Evolutionary conservation across 2,329 filamentous ascomycete genomes (phyloP).

Genomic region (Fusarium nematophilum): DNA sequence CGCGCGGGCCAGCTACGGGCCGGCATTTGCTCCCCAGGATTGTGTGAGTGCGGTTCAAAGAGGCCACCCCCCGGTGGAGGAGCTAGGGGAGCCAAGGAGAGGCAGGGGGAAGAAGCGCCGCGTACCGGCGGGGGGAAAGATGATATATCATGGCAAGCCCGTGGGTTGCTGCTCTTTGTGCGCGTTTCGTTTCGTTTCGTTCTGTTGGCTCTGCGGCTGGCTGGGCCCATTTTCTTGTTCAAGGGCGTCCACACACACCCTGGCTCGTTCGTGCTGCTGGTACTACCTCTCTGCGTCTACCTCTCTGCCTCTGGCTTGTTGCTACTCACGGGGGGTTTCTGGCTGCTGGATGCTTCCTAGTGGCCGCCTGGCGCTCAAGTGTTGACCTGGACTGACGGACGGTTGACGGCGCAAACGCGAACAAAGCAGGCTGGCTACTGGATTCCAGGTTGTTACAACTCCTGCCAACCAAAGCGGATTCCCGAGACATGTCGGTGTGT

Average conservation of each 20-base stretch:
- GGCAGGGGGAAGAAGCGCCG: constrained; percentile 23
- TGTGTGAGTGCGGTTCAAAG: constrained; percentile 11
- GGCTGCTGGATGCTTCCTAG: constrained; percentile 18
- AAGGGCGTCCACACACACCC: constrained; percentile 15
- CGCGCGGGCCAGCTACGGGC: constrained; percentile 31
- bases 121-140: constrained; percentile 18
- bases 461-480: constrained; percentile 29
- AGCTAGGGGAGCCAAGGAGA: constrained; percentile 11
- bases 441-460: constrained; percentile 17
- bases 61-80: too few species aligned
- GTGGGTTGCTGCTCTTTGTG: constrained; percentile 31
- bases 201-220: too few species aligned
- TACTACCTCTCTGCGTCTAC: constrained; percentile 10
- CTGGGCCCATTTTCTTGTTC: constrained; percentile 10
- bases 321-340: too few species aligned
- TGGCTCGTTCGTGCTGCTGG: constrained; percentile 20
- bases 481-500: constrained; percentile 43
- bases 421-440: constrained; percentile 37
- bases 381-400: constrained; percentile 29
- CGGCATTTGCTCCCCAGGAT: constrained; percentile 31
- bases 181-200: constrained; percentile 22
- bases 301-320: constrained; percentile 27
- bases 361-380: constrained; percentile 23
- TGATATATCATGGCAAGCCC: constrained; percentile 39
- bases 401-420: constrained; percentile 35